Conservation (phyloP, 2,329 filamentous ascomycete species). For the Ceratocystis smalleyi region DNA sequence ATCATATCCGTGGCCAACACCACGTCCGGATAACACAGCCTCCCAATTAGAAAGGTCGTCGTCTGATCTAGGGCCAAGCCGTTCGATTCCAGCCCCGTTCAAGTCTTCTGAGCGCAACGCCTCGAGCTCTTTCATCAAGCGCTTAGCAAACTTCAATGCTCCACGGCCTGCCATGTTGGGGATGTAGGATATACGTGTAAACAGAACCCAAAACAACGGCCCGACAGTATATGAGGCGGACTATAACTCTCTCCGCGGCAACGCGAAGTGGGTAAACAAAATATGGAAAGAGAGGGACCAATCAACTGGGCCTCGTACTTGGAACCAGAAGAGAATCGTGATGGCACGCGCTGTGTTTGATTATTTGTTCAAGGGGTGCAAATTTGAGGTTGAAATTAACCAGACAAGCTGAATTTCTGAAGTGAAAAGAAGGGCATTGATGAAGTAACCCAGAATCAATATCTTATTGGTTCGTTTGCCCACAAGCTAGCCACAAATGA, state of each 20-base stretch:
- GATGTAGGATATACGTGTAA: not conserved
- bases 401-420: not conserved
- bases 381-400: not conserved
- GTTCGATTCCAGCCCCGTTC: conserved; percentile 37
- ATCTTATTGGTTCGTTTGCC: not conserved
- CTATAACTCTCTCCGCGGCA: not conserved
- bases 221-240: not conserved
- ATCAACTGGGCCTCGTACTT: not conserved
- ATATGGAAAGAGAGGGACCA: not conserved
- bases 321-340: not conserved
- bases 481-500: not conserved
- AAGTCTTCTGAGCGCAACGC: conserved; percentile 29
- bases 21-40: conserved; percentile 44
- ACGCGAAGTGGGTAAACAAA: not conserved
- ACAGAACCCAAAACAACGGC: not conserved
- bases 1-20: conserved; percentile 40
- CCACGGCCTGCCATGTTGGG: conserved; percentile 32
- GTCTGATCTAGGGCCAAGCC: conserved; percentile 39
- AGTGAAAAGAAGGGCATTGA: not conserved
- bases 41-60: conserved; percentile 43
- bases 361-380: not conserved
- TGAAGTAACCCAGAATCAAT: not conserved
- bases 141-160: conserved; percentile 33
- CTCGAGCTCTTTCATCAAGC: conserved; percentile 43
- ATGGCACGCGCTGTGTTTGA: not conserved